Evolutionary conservation across 441 rosid species (phyloP).

Genomic region (Melastoma candidum): DNA sequence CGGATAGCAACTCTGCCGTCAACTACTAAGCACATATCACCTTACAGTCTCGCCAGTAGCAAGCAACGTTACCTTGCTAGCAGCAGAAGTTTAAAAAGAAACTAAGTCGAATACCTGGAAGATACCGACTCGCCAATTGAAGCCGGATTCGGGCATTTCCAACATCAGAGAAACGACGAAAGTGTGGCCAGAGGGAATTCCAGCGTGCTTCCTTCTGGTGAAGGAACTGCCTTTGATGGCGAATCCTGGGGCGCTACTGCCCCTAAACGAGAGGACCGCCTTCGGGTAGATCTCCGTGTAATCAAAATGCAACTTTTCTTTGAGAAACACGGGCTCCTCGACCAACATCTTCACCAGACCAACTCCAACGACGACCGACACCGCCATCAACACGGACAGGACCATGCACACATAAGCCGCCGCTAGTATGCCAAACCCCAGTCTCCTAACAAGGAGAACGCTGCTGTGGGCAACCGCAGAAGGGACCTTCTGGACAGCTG

Average conservation of each 20-base stretch:
- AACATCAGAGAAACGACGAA: conserved; percentile 42
- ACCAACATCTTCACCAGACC: conserved; percentile 42
- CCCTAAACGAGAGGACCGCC: conserved; percentile 35
- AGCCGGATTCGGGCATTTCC: conserved; percentile 71
- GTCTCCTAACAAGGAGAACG: conserved; percentile 22
- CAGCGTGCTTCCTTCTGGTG: conserved; percentile 4
- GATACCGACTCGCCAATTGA: conserved; percentile 47
- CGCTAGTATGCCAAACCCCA: conserved; percentile 43
- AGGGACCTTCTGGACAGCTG: conserved; percentile 30
- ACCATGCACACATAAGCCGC: conserved; percentile 45
- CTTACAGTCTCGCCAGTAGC: background rate
- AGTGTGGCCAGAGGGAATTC: conserved; percentile 53
- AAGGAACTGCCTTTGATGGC: background rate
- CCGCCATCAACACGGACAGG: conserved; percentile 26
- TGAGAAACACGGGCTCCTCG: conserved; percentile 55
- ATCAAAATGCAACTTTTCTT: conserved; percentile 54
- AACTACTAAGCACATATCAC: conserved; percentile 24
- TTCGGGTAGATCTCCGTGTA: conserved; percentile 47
- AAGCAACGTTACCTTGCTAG: background rate
- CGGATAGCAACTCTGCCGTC: conserved; percentile 50
- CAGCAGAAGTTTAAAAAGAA: background rate
- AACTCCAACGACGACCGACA: conserved; percentile 45
- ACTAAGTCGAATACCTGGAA: conserved; percentile 43
- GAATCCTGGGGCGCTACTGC: background rate
- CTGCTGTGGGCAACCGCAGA: conserved; percentile 18